Percentiles rank a stretch among this genome's conserved stretches.
These are phyloP conservation scores for Cryptococcus neoformans DNA, from an alignment of 1,284 basidiomycete species.

Conservation along the genomic window DNA sequence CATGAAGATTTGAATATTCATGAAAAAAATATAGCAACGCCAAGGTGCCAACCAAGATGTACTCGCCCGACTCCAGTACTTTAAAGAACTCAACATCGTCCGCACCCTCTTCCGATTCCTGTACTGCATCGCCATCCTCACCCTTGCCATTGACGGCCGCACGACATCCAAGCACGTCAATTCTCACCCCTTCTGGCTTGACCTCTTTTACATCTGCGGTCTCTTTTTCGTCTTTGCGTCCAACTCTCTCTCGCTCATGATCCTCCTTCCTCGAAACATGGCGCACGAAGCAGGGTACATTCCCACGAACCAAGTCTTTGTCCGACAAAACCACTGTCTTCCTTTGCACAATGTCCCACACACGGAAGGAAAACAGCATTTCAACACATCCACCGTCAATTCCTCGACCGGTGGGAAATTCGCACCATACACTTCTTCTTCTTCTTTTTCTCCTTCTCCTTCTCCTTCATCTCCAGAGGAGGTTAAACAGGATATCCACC, in stretches of 20 bases:
- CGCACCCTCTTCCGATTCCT: conserved; percentile 29
- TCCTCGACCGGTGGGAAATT: not conserved
- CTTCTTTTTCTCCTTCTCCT: not conserved
- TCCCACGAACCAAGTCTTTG: conserved; percentile 11
- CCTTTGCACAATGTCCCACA: not conserved
- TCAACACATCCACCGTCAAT: conserved; percentile 2
- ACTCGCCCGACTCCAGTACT: conserved; percentile 30
- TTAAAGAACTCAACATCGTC: conserved; percentile 29
- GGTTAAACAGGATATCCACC: no score
- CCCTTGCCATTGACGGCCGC: conserved; percentile 25
- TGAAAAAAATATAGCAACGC: conserved; percentile 9
- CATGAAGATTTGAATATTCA: not conserved
- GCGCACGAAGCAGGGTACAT: conserved; percentile 11
- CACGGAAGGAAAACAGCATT: not conserved
- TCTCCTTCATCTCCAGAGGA: not conserved
- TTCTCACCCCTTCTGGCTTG: conserved; percentile 29
- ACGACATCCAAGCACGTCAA: conserved; percentile 23
- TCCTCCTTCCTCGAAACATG: conserved; percentile 34
- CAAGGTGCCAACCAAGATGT: conserved; percentile 40
- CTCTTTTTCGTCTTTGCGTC: conserved; percentile 29
- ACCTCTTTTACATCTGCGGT: conserved; percentile 22
- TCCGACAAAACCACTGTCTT: conserved; percentile 4
- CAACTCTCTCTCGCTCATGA: conserved; percentile 30
- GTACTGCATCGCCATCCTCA: conserved; percentile 23
- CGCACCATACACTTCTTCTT: not conserved